Conservation (phyloP, 208 protist species). For the Acanthamoeba polyphaga region DNA sequence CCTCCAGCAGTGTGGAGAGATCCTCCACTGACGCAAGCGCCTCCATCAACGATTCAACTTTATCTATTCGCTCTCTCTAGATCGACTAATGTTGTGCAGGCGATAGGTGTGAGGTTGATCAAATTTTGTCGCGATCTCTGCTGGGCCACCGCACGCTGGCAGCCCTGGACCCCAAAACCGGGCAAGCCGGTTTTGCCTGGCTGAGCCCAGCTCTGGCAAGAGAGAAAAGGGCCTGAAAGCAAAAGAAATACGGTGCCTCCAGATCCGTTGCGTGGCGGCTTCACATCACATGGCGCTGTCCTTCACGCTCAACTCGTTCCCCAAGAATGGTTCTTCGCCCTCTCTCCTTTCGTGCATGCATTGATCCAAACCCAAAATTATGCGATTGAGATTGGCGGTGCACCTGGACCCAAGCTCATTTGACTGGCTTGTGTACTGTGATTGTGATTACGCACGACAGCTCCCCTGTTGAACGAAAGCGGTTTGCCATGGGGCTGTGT, state of each 20-base stretch:
- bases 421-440: background rate
- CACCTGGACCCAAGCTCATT: too few relatives aligned
- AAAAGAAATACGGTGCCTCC: background rate
- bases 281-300: conserved; percentile 29
- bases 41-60: background rate
- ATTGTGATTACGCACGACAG: too few relatives aligned
- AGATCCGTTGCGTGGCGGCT: background rate
- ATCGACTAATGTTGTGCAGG: too few relatives aligned
- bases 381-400: too few relatives aligned
- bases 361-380: background rate
- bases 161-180: too few relatives aligned
- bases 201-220: too few relatives aligned
- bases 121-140: too few relatives aligned
- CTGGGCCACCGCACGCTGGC: background rate
- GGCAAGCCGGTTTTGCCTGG: too few relatives aligned
- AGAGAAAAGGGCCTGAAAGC: too few relatives aligned
- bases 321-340: background rate
- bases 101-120: too few relatives aligned
- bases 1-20: conserved; percentile 61
- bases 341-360: background rate
- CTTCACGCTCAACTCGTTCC: conserved; percentile 9
- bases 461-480: conserved; percentile 22
- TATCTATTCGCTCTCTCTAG: too few relatives aligned
- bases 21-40: conserved; percentile 64
- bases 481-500: conserved; percentile 66